Base-by-base conservation (phyloP, 148 eudicot species). In the Silene conica region DNA sequence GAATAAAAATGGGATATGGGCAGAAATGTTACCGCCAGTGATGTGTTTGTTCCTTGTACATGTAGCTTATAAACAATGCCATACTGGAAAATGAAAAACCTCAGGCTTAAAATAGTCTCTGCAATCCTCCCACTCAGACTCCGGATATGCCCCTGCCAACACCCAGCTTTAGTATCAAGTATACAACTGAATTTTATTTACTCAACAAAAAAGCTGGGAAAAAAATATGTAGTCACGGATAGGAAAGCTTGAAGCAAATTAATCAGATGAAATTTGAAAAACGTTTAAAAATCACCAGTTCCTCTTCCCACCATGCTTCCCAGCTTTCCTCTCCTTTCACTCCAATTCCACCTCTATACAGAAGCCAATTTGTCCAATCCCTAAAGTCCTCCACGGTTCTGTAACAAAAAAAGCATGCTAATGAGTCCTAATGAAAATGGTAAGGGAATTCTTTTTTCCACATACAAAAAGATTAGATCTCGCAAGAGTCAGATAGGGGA, bases 281-380 rank as follows among this genome's bases (percentile, higher is more conserved):
- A 48, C 6, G 55, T n/a, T 16, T 6, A 20, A 72, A 73, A 65
- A 21, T 73, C 84, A 96, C 99, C 94, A 90, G 76, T 87, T 96
- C 99, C 77, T 87, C 99, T 75, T 96, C 99, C 99, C 99, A 96
- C 97, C 97, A 96, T 20, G 99, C 96, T 85, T 96, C 97, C 99
- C 99, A 96, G 74, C 99, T 96, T 85, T 96, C 99, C 82, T 81
- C 89, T 34, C 96, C 99, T 81, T 92, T 89, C 31, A 96, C 99
- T 60, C 99, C 99, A 64, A 96, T 90, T 67, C 97, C 97, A 78
- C 99, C 99, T 80, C 99, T 85, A 78, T 96, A 96, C 56, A 96
- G 87, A 82, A 96, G 99, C 97, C 99, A 92, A 70, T 96, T 96
- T 69, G 99, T 90, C 99, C 99, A 96, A 83, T 96, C 96, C 68